phyloP scores from a whole-genome alignment of 1,284 basidiomycete species.

The Clitocybe nebularis region DNA sequence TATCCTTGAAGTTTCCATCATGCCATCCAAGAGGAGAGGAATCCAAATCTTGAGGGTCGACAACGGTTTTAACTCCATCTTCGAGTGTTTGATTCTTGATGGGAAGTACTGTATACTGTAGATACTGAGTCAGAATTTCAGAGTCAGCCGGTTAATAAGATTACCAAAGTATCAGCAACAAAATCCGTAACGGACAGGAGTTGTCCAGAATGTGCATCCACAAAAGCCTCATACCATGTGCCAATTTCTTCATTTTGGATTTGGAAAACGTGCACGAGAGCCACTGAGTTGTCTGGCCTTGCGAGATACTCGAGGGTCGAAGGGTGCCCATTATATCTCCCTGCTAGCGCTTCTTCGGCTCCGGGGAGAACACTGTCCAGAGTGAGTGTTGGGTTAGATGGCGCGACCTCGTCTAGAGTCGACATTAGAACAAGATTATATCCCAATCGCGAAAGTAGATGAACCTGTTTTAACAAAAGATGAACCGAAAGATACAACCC shows the following conservation, averaged over 20 bases:
- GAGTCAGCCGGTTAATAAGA: not conserved
- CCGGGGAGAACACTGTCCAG: slow-evolving; percentile 34
- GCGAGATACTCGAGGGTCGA: slow-evolving; percentile 44
- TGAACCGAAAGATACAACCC: slow-evolving; percentile 44
- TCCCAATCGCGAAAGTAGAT: not conserved
- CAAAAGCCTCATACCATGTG: slow-evolving; percentile 62
- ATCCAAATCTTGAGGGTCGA: slow-evolving; percentile 36
- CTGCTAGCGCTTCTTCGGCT: slow-evolving; percentile 37
- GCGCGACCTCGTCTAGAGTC: slow-evolving; percentile 29
- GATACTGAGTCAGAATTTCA: not conserved
- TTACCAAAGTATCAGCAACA: slow-evolving; percentile 32
- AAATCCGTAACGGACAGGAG: slow-evolving; percentile 51
- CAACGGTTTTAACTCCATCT: slow-evolving; percentile 37
- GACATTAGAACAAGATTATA: not conserved
- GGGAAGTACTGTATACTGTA: slow-evolving; percentile 40
- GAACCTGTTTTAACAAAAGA: slow-evolving; percentile 29
- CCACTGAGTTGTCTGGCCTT: slow-evolving; percentile 41
- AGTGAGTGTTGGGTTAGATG: slow-evolving; percentile 33
- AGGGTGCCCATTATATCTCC: slow-evolving; percentile 37
- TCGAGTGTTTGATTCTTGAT: slow-evolving; percentile 33
- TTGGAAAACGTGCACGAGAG: slow-evolving; percentile 52
- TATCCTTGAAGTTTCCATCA: slow-evolving; percentile 22
- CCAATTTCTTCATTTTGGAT: slow-evolving; percentile 49
- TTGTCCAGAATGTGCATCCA: slow-evolving; percentile 52
- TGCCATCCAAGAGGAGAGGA: slow-evolving; percentile 50